Conservation (phyloP, 108 stramenopile species). For the Schizochytrium sp. region DNA sequence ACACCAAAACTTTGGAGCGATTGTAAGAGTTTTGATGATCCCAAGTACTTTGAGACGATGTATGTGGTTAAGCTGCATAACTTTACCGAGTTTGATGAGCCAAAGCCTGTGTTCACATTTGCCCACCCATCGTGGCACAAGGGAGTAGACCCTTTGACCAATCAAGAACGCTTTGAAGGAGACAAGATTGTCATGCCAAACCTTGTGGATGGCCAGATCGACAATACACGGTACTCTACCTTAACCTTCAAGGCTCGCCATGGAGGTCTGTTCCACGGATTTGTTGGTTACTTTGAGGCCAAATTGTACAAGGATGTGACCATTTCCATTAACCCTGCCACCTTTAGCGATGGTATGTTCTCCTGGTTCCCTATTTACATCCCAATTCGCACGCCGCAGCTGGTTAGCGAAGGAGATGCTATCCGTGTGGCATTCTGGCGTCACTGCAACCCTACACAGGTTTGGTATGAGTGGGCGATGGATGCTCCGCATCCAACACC, state of each 20-base stretch:
- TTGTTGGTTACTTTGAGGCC: conserved; percentile 92
- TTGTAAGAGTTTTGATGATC: conserved; percentile 74
- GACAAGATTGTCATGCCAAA: conserved; percentile 53
- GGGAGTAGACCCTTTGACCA: background rate
- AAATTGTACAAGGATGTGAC: conserved; percentile 82
- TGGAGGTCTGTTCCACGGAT: conserved; percentile 82
- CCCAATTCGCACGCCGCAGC: conserved; percentile 86
- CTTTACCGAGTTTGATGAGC: conserved; percentile 85
- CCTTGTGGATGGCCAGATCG: conserved; percentile 60
- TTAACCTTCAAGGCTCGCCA: conserved; percentile 36
- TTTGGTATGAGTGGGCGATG: conserved; percentile 98
- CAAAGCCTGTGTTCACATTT: conserved; percentile 87
- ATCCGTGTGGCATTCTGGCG: conserved; percentile 87
- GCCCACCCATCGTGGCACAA: conserved; percentile 79
- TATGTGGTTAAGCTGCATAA: conserved; percentile 96
- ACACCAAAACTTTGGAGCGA: conserved; percentile 87
- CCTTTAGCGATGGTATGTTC: conserved; percentile 94
- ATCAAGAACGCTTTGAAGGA: background rate
- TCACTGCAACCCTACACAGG: conserved; percentile 69
- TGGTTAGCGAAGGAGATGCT: conserved; percentile 77
- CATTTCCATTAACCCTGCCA: conserved; percentile 89
- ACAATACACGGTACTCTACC: conserved; percentile 71
- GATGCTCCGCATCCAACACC: conserved; percentile 72
- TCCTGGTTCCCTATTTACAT: conserved; percentile 96
- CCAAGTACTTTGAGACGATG: conserved; percentile 89